These are phyloP conservation scores for Micromonas pusilla DNA, from an alignment of 139 green algal genomes.

Conservation along the genomic window DNA sequence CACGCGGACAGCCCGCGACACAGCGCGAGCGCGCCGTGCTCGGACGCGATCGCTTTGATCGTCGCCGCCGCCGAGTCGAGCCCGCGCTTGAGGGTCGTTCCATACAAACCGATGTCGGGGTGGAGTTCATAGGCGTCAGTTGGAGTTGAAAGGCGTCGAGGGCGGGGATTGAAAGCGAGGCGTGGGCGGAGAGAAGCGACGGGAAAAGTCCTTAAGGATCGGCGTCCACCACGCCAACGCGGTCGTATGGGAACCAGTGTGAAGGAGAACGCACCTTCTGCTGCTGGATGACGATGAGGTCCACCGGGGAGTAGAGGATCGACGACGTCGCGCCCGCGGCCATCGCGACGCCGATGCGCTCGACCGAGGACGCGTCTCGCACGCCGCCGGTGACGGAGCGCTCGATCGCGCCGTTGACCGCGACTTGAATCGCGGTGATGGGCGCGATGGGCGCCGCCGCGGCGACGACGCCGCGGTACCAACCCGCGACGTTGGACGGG, in stretches of 20 bases:
- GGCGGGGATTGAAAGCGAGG: too few relatives aligned
- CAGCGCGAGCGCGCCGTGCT: conserved; percentile 1
- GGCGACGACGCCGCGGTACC: conserved; percentile 27
- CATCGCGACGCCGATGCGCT: conserved; percentile 18
- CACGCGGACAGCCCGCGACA: conserved; percentile 9
- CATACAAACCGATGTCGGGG: too few relatives aligned
- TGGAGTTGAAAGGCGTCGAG: too few relatives aligned
- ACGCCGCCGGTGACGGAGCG: background rate
- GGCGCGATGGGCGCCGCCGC: conserved; percentile 6
- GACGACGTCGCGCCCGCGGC: background rate
- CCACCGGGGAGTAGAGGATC: conserved; percentile 20
- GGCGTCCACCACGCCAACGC: too few relatives aligned
- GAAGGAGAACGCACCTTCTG: too few relatives aligned
- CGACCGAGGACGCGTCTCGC: background rate
- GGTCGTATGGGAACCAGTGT: too few relatives aligned
- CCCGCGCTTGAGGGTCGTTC: too few relatives aligned
- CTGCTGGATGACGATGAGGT: conserved; percentile 31
- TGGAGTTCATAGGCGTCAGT: too few relatives aligned
- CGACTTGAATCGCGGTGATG: conserved; percentile 27
- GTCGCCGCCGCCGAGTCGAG: background rate
- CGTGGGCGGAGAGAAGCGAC: too few relatives aligned
- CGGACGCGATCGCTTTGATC: background rate
- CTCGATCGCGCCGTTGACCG: conserved; percentile 25
- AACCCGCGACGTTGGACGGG: conserved; percentile 14
- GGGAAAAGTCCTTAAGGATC: too few relatives aligned